Evolutionary conservation across 306 rosid genomes (phyloP), one percentile per base, ranked within the genome.

Genomic region (Luffa acutangula): DNA sequence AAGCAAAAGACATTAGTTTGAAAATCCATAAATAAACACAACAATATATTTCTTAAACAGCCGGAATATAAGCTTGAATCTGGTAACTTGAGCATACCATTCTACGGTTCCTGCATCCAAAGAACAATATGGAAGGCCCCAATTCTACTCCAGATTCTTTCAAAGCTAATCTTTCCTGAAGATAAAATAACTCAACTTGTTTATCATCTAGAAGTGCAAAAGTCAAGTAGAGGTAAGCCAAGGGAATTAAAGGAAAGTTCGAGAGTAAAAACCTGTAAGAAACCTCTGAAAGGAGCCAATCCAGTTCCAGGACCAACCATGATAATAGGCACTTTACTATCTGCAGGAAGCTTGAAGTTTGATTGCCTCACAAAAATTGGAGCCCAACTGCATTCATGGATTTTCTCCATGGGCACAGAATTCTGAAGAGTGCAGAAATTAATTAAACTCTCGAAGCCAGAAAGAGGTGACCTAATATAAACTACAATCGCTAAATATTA

Each of bases 291-390:
- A 82, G 99, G 99, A 86, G 99, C 99, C 81, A 96, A 90, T 69
- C 99, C 99, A 74, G 99, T 96, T 48, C 99, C 99, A 72, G 99
- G 99, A 76, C 99, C 99, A 81, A 96, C 89, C 99, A 96, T 93
- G 82, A 96, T 86, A 78, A 96, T 67, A 14, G 99, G 99, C 83
- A 93, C 89, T 85, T 81, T 88, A 80, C 78, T 78, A 84, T 93
- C 97, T 12, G 90, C 77, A 39, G 99, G 99, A 78, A 96, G 97
- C 84, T 84, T 91, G 84, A 96, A 96, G 88, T 89, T 96, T 51
- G 99, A 96, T 82, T 90, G 97, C 89, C 99, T 89, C 80, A 96
- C 94, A 80, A 90, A 96, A 81, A 91, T 81, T 25, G 98, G 98
- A 58, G 96, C 98, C 97, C 96, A 93, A 83, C 96, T 90, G 82